Percentiles rank a stretch among this genome's conserved stretches.
Conservation (phyloP, 208 protist genomes). For the Wallacemonas sp. region DNA sequence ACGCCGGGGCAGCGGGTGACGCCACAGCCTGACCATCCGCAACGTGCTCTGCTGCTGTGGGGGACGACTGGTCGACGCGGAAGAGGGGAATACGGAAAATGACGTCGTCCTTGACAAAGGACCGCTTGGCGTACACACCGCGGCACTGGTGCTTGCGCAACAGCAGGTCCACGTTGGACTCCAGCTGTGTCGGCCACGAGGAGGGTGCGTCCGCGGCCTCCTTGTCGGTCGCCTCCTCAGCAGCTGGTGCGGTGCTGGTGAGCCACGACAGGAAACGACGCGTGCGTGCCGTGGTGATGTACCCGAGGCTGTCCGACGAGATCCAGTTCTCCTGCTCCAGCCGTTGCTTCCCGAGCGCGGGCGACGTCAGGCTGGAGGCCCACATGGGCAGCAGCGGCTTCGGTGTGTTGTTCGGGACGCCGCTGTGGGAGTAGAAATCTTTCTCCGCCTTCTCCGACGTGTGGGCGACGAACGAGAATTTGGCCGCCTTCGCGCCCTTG, state of each 20-base stretch:
- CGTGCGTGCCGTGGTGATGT: constrained; percentile 23
- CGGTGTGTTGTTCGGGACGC: constrained; percentile 66
- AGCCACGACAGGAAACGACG: constrained; percentile 36
- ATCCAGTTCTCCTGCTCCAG: constrained; percentile 63
- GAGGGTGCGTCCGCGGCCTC: neutral
- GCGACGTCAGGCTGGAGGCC: constrained; percentile 72
- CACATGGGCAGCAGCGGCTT: constrained; percentile 71
- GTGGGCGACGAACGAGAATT: constrained; percentile 57
- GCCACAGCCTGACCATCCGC: too few relatives aligned
- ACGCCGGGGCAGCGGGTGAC: neutral
- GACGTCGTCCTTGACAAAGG: constrained; percentile 43
- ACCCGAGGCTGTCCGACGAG: constrained; percentile 31
- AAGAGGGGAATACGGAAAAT: constrained; percentile 55
- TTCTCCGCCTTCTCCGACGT: constrained; percentile 19
- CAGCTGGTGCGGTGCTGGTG: neutral
- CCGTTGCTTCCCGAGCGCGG: constrained; percentile 51
- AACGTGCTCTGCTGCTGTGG: neutral
- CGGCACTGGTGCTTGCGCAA: constrained; percentile 38
- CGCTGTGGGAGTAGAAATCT: constrained; percentile 26
- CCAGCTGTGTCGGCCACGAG: constrained; percentile 16
- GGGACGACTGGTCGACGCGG: neutral
- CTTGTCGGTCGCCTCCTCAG: constrained; percentile 11
- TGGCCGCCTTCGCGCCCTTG: constrained; percentile 16
- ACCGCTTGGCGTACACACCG: constrained; percentile 57
- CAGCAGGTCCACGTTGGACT: constrained; percentile 41